Evolutionary conservation across 768 basidiomycete genomes (phyloP), one percentile per base, ranked within the genome.

Genomic region (Tricholoma sp.): DNA sequence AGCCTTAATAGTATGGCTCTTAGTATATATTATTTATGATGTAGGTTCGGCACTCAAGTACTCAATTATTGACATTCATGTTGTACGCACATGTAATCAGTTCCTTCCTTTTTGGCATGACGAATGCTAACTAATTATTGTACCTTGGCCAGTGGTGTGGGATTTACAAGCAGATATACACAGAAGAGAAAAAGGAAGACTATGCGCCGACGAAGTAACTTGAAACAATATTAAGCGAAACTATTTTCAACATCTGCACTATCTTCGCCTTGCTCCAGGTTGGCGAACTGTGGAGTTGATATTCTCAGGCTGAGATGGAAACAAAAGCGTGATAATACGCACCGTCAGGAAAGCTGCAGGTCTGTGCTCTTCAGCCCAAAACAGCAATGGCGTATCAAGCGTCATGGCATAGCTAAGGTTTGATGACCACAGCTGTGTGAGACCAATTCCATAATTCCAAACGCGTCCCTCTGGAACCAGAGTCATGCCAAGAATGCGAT

Each of bases 311-410:
- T 16, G 12, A 53, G 22, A 31, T 21, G 31, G 37, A 51, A 39
- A 31, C 53, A 41, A 24, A 39, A 18, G 19, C 52, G 24, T 29
- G 29, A 35, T 34, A 18, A 32, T 22, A 80, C 89, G 77, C 64
- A 91, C 89, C 43, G 88, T 90, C 66, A 98, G 75, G 85, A 98
- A 98, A 3, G 94, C 93, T 27, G 92, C 89, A 1, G 94, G 94
- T 53, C 95, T 83, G 69, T 98, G 95, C 67, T 92, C 89, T 70
- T 95, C 92, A 0, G 93, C 89, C 95, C 95, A 98, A 84, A 97
- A 98, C 58, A 89, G 76, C 29, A 95, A 77, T 11, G 95, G 95
- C n/a, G 91, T 95, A 68, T 96, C 95, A 58, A 98, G 76, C 27
- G 82, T 83, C 81, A 96, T 88, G 18, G 84, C 81, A 67, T 91